Conservation (phyloP, 1,284 basidiomycete genomes). For the Tetrapyrgos nigripes region DNA sequence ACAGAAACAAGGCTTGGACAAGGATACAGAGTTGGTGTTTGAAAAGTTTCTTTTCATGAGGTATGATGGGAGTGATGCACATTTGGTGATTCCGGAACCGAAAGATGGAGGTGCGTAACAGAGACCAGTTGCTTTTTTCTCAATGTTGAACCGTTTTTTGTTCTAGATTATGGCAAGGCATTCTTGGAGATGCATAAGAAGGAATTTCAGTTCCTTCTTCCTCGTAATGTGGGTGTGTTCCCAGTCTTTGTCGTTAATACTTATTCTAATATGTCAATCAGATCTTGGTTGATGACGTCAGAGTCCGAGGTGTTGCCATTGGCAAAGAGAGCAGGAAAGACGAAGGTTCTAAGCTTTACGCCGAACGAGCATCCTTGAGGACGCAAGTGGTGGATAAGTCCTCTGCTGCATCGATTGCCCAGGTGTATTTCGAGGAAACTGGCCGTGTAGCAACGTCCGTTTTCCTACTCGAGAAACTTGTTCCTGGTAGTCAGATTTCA, state of each 20-base stretch:
- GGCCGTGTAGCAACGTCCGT: conserved; percentile 60
- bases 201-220: conserved; percentile 6
- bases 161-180: background rate
- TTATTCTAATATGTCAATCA: background rate
- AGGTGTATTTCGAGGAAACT: conserved; percentile 47
- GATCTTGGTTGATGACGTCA: conserved; percentile 11
- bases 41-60: background rate
- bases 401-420: background rate
- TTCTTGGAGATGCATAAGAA: conserved; percentile 4
- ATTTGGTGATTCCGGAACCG: background rate
- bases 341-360: background rate
- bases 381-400: background rate
- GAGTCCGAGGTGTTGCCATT: conserved; percentile 10
- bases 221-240: background rate
- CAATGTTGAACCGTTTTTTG: background rate
- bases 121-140: background rate
- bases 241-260: background rate
- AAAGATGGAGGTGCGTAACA: background rate
- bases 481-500: conserved; percentile 54
- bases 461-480: conserved; percentile 53
- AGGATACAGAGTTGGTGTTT: background rate
- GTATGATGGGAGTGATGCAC: conserved; percentile 48
- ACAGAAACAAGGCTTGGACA: conserved; percentile 4
- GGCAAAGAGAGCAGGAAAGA: conserved; percentile 16
- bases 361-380: background rate